Evolutionary conservation across 106 monocot genomes (phyloP).

Genomic region (Amphibolis antarctica): DNA sequence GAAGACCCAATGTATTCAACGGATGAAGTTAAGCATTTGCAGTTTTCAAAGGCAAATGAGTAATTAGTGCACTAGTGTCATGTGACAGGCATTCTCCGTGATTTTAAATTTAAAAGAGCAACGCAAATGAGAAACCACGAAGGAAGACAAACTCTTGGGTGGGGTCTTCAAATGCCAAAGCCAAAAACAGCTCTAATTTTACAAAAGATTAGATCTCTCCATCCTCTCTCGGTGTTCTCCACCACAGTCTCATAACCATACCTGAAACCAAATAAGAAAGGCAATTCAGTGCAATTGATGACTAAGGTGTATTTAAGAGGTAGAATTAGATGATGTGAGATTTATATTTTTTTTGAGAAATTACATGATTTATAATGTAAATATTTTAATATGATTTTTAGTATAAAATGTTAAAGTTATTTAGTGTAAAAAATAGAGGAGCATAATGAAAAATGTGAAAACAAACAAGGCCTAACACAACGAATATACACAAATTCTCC

Average conservation of each 20-base stretch:
- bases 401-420: no score
- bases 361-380: no score
- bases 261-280: conserved; percentile 19
- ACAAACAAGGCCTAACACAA: no score
- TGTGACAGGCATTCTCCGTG: not conserved
- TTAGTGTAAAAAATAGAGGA: no score
- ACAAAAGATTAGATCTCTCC: conserved; percentile 94
- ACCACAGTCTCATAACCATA: conserved; percentile 87
- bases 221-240: conserved; percentile 95
- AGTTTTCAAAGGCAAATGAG: not conserved
- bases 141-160: not conserved
- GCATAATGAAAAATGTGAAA: no score
- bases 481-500: not conserved
- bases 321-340: no score
- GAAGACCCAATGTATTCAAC: no score
- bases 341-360: no score
- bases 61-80: not conserved
- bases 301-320: no score
- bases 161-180: conserved; percentile 57
- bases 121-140: not conserved
- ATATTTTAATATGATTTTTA: no score
- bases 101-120: not conserved
- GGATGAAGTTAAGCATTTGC: not conserved
- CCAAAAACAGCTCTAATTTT: conserved; percentile 85
- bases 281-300: no score